Evolutionary conservation across 768 basidiomycete genomes (phyloP), one percentile per base, ranked within the genome.

Genomic region (Boletus vinaceobasis): DNA sequence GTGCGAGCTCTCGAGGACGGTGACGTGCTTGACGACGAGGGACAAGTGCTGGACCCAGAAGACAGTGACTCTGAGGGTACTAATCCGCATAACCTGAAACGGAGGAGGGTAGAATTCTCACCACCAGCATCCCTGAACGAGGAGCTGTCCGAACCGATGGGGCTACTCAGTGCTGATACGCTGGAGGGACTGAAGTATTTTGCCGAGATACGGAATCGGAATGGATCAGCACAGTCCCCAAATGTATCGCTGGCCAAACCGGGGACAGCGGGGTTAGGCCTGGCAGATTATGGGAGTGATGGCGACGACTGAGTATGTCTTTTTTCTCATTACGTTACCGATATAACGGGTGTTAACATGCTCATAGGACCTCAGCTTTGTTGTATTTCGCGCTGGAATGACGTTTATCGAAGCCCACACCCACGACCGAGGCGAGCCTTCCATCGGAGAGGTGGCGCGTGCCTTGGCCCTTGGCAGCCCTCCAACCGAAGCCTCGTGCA

Each of bases 1-100:
- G 81, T 98, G 21, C 80, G 93, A 39, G 92, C 93, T 11, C 70
- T 98, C 55, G 97, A 98, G 72, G 93, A 95, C 36, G 94, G 90
- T 42, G 68, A 66, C 27, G 58, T 66, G n/a, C 57, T 67, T 38
- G 72, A 73, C 7, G 74, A 74, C 11, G 70, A 71, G 2, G 74
- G 71, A 14, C 71, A 71, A 36, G 66, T 71, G 17, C 58, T 72
- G 9, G 73, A 71, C 26, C 3, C 15, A 10, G 65, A 71, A 60
- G 74, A 74, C 58, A 63, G 57, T 66, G 71, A 59, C 64, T 60
- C 47, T n/a, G 72, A 74, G 66, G 65, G 69, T 55, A 71, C 70
- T 38, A 73, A 72, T 44, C 64, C 64, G 29, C 74, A 65, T 13
- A 65, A 56, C 13, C 60, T 66, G 35, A 79, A 77, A 57, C 65